Percentiles rank a stretch among this genome's conserved stretches.
phyloP scores from a whole-genome alignment of 805 yeast species.

The Gaillardinia entomophila region DNA sequence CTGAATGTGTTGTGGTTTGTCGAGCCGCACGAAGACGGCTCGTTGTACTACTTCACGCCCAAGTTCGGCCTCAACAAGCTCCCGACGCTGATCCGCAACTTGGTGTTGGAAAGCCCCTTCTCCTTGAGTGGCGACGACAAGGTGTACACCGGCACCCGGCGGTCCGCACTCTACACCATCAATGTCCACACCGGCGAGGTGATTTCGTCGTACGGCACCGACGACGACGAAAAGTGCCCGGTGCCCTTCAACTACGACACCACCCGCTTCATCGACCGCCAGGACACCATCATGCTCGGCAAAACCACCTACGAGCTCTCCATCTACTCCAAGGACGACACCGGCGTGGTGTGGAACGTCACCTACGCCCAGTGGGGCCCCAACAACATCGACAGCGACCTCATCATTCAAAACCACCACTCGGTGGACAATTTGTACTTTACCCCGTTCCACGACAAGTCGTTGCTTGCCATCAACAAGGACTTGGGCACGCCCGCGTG shows the following conservation, averaged over 20 bases:
- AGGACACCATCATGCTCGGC: conserved; percentile 52
- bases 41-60: conserved; percentile 72
- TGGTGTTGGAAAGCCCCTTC: conserved; percentile 82
- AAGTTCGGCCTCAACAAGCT: conserved; percentile 71
- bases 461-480: conserved; percentile 70
- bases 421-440: conserved; percentile 72
- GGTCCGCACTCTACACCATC: conserved; percentile 68
- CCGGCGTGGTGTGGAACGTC: conserved; percentile 68
- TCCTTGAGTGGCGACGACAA: conserved; percentile 70
- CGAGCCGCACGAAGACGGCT: conserved; percentile 85
- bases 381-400: conserved; percentile 67
- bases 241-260: conserved; percentile 19
- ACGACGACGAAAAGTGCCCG: conserved; percentile 24
- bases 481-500: conserved; percentile 70
- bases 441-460: conserved; percentile 77
- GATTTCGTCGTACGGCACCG: conserved; percentile 57
- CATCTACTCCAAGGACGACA: conserved; percentile 67
- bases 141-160: conserved; percentile 80
- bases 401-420: conserved; percentile 40
- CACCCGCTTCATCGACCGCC: conserved; percentile 12
- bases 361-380: conserved; percentile 90
- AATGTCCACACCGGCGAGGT: conserved; percentile 73
- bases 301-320: conserved; percentile 66
- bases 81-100: conserved; percentile 72
- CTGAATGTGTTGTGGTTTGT: conserved; percentile 67